Evolutionary conservation across 352 stramenopile species (phyloP).

Genomic region (Albugo laibachii): DNA sequence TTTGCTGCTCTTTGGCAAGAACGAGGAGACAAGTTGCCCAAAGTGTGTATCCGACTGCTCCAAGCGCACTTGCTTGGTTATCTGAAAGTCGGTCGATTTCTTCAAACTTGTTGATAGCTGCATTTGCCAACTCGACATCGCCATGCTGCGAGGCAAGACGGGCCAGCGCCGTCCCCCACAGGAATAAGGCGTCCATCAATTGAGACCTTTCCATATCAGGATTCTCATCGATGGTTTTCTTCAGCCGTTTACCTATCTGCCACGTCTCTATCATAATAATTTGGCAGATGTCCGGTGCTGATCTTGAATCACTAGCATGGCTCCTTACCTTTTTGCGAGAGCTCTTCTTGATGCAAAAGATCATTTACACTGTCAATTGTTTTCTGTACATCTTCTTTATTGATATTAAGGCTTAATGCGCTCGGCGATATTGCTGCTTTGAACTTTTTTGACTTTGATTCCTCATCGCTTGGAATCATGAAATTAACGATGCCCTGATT

Average conservation of each 20-base stretch:
- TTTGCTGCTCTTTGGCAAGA: conserved; percentile 48
- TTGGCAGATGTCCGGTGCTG: neutral
- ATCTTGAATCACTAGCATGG: neutral
- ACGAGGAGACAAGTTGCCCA: conserved; percentile 61
- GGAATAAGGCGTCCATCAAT: conserved; percentile 51
- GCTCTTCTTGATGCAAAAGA: conserved; percentile 39
- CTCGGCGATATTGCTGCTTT: too few species aligned
- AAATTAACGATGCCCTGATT: too few species aligned
- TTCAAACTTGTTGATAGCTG: conserved; percentile 65
- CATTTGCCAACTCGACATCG: conserved; percentile 43
- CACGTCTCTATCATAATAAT: conserved; percentile 30
- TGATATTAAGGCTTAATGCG: too few species aligned
- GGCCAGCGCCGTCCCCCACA: conserved; percentile 60
- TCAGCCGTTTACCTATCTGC: conserved; percentile 72
- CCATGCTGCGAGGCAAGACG: conserved; percentile 56
- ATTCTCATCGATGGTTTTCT: conserved; percentile 48
- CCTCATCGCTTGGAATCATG: too few species aligned
- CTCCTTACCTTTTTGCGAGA: conserved; percentile 26
- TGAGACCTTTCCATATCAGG: conserved; percentile 24
- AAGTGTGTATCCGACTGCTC: conserved; percentile 52
- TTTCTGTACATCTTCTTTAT: conserved; percentile 1
- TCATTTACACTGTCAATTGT: conserved; percentile 26
- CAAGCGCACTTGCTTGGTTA: conserved; percentile 24
- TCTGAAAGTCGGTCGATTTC: conserved; percentile 29
- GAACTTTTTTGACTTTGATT: too few species aligned